Conservation (phyloP, 371 early-diverging fungal genomes). For the Sporodiniella umbellata region DNA sequence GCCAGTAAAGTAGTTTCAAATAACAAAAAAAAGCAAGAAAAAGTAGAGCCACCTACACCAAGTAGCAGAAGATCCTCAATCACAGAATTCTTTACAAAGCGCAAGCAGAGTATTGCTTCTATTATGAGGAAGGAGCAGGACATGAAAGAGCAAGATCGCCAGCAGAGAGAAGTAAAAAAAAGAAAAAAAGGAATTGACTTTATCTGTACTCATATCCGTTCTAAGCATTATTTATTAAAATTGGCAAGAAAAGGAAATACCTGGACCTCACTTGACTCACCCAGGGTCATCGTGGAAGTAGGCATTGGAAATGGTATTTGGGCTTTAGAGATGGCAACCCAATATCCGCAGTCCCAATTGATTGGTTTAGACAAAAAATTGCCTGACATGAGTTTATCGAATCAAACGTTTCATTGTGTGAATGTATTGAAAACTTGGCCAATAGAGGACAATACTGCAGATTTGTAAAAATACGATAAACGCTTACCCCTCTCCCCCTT, state of each 20-base stretch:
- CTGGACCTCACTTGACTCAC: slow-evolving; percentile 34
- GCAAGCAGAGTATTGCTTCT: slow-evolving; percentile 31
- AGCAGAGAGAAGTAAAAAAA: slow-evolving; percentile 39
- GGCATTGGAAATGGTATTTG: slow-evolving; percentile 57
- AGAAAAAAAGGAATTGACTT: neutral
- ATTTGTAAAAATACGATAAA: slow-evolving; percentile 28
- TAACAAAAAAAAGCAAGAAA: slow-evolving; percentile 6
- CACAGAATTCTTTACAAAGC: slow-evolving; percentile 41
- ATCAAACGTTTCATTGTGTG: slow-evolving; percentile 26
- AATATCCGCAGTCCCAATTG: slow-evolving; percentile 42
- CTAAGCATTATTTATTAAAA: slow-evolving; percentile 47
- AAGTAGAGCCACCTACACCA: slow-evolving; percentile 1
- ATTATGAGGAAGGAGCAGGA: slow-evolving; percentile 19
- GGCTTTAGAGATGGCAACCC: slow-evolving; percentile 61
- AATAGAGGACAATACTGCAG: slow-evolving; percentile 28
- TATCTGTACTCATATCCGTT: too few species aligned
- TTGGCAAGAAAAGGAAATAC: slow-evolving; percentile 41
- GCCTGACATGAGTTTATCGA: slow-evolving; percentile 31
- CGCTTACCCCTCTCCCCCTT: neutral
- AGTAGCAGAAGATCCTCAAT: slow-evolving; percentile 38
- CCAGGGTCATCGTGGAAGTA: slow-evolving; percentile 46
- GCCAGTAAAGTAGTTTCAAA: slow-evolving; percentile 26
- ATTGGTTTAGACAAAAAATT: slow-evolving; percentile 53
- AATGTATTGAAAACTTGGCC: slow-evolving; percentile 40
- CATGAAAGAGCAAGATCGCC: slow-evolving; percentile 39